Evolutionary conservation across 805 yeast species (phyloP).

Genomic region (Zygoascus ofunaensis): DNA sequence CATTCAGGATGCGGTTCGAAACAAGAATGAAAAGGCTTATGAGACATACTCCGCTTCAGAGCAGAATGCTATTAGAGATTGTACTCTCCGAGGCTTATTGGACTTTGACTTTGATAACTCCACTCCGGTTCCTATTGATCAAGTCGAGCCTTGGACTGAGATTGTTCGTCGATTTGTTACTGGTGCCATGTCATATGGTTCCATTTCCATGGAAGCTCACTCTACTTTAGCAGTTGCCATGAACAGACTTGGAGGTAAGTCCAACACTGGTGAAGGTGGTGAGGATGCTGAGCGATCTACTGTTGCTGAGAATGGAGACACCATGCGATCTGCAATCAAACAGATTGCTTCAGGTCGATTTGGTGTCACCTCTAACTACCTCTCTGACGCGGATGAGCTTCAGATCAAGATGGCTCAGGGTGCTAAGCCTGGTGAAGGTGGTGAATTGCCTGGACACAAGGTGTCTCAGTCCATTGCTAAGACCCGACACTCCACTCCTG

Average conservation of each 20-base stretch:
- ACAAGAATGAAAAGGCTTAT: slow-evolving; percentile 89
- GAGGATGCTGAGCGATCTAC: slow-evolving; percentile 88
- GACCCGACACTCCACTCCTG: slow-evolving; percentile 93
- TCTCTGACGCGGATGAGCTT: slow-evolving; percentile 93
- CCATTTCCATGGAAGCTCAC: slow-evolving; percentile 97
- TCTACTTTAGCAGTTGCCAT: slow-evolving; percentile 96
- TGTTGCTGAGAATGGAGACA: slow-evolving; percentile 79
- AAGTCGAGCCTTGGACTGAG: slow-evolving; percentile 99
- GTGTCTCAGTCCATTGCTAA: slow-evolving; percentile 82
- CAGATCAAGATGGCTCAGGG: slow-evolving; percentile 99
- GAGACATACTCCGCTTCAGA: slow-evolving; percentile 84
- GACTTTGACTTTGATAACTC: slow-evolving; percentile 76
- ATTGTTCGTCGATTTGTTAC: slow-evolving; percentile 94
- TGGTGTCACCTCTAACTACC: slow-evolving; percentile 92
- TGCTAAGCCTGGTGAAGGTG: slow-evolving; percentile 99
- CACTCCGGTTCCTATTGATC: slow-evolving; percentile 81
- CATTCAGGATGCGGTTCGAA: slow-evolving; percentile 96
- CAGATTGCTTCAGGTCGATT: slow-evolving; percentile 97
- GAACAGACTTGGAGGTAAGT: slow-evolving; percentile 96
- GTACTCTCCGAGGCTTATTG: slow-evolving; percentile 88
- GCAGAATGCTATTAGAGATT: slow-evolving; percentile 80
- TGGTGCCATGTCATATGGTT: slow-evolving; percentile 99
- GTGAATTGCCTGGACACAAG: slow-evolving; percentile 93
- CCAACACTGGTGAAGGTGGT: slow-evolving; percentile 99
- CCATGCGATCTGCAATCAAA: slow-evolving; percentile 97